A percentile compares a stretch with the other conserved stretches of the same genome.
These are phyloP conservation scores for Klebsormidium nitens DNA, from an alignment of 139 green algal species.

Conservation along the genomic window DNA sequence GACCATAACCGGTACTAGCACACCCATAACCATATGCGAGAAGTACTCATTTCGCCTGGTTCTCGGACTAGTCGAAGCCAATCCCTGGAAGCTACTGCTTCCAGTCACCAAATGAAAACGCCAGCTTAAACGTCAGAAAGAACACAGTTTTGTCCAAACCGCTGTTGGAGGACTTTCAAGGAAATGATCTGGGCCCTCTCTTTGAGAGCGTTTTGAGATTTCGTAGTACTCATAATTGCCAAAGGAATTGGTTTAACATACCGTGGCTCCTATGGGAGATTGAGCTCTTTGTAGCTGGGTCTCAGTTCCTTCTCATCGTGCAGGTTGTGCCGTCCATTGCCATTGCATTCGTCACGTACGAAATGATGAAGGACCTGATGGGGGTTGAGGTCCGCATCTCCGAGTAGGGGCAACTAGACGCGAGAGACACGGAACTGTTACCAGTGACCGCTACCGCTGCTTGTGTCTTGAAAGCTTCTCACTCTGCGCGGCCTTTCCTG, in stretches of 20 bases:
- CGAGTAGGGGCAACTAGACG: conserved; percentile 15
- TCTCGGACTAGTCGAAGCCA: too few species aligned
- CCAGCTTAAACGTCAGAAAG: too few species aligned
- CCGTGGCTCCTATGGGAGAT: neutral
- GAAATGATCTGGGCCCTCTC: neutral
- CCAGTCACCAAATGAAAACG: too few species aligned
- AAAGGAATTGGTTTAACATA: neutral
- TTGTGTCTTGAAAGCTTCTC: too few species aligned
- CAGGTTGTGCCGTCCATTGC: conserved; percentile 82
- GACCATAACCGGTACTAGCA: too few species aligned
- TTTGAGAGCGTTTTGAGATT: neutral
- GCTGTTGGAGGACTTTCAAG: neutral
- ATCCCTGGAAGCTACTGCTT: too few species aligned
- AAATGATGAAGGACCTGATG: conserved; percentile 82
- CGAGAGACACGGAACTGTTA: too few species aligned
- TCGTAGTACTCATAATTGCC: neutral
- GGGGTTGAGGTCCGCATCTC: conserved; percentile 53
- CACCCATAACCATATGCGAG: too few species aligned
- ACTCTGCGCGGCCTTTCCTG: too few species aligned
- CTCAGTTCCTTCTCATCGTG: neutral
- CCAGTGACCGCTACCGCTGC: too few species aligned
- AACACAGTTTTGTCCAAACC: too few species aligned
- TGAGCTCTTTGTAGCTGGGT: neutral
- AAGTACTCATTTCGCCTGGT: too few species aligned
- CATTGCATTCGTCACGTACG: conserved; percentile 96